Base-by-base conservation (phyloP, 805 yeast genomes). In the Starmerella bombi region DNA sequence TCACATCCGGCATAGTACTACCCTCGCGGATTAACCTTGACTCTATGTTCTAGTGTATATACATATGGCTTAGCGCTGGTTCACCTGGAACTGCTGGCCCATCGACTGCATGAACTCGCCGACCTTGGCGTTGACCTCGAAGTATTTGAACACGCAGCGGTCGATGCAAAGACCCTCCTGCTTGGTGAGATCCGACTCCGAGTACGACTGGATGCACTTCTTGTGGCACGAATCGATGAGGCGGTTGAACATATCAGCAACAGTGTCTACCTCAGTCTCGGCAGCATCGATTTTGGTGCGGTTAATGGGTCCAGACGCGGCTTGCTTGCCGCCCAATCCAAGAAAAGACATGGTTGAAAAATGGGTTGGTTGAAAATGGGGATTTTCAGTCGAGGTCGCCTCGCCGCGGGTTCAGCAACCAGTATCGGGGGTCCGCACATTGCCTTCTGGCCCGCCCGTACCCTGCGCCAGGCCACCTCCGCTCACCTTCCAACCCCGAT, bases 201-300 rank as follows among this genome's bases (percentile, higher is more conserved):
- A 53, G 65, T 85, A 86, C 38, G 65, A 54, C 38, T 43, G 45
- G 59, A 85, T 80, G 67, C 97, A 86, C 66, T 86, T 86, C 52
- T 66, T 62, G 63, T 86, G 91, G 61, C 97, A 86, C 52, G 83
- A 79, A 55, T 79, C 86, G 19, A 85, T 93, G 55, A 86, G 69
- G 56, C 77, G 55, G 74, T 88, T 88, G 75, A 88, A 88, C 96
- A 88, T 85, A 53, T 91, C 94, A 30, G 96, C 86, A 53, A 88
- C 94, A 77, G 91, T 80, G 62, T 88, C 98, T 51, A 88, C 72
- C 64, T 88, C 98, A 43, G 94, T 82, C 66, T 88, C 97, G 38
- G 98, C 98, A 51, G 94, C 94, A 36, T 61, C 61, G 45, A 63
- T 45, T 57, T 63, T 63, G 35, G 51, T 41, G 27, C 39, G 38